Conservation (phyloP, 441 rosid genomes). For the Jatropha podagrica region DNA sequence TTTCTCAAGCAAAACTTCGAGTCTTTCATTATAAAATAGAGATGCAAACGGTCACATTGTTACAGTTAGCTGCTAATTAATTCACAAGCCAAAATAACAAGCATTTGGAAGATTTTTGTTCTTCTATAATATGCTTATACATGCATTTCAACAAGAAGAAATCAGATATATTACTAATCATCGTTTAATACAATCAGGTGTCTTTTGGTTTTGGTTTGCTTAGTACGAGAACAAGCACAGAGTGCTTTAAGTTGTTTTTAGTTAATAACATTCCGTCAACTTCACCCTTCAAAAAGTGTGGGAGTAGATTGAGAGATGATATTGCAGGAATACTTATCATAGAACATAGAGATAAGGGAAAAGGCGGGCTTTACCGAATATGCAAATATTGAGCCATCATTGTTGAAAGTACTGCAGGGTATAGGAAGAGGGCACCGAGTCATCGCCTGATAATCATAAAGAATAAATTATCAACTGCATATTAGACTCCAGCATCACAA, state of each 20-base stretch:
- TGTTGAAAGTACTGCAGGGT: conserved; percentile 85
- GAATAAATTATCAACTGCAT: not conserved
- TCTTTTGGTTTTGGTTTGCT: not conserved
- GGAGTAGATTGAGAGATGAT: not conserved
- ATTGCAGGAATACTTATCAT: not conserved
- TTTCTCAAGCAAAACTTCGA: not conserved
- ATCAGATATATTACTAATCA: not conserved
- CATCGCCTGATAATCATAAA: conserved; percentile 73
- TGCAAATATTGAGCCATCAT: conserved; percentile 86
- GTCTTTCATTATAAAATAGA: not conserved
- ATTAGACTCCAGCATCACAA: not conserved
- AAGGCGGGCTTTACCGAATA: conserved; percentile 57
- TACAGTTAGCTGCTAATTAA: not conserved
- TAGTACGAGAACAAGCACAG: not conserved
- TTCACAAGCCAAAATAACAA: not conserved
- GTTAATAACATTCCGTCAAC: not conserved
- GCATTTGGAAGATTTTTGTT: not conserved
- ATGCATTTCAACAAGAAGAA: not conserved
- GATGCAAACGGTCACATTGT: not conserved
- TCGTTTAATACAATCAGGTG: not conserved
- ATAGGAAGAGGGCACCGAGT: conserved; percentile 80
- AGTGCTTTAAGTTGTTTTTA: not conserved
- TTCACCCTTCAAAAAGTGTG: not conserved
- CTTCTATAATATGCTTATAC: not conserved
- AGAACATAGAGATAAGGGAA: not conserved